Conservation (phyloP, 495 filamentous ascomycete species). For the Penicillium coprophilum region DNA sequence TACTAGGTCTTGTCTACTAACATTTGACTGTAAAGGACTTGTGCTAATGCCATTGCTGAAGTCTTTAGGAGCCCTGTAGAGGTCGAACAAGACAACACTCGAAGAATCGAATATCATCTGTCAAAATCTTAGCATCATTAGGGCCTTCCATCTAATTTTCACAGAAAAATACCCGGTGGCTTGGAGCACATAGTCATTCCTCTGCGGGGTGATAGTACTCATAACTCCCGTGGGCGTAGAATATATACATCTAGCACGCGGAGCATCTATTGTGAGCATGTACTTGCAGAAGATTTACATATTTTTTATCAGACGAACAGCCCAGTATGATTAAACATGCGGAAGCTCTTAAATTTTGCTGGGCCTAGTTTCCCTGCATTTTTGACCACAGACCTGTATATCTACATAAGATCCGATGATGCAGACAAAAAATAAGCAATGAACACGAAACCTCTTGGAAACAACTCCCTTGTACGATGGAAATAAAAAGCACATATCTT, state of each 20-base stretch:
- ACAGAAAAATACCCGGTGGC: neutral
- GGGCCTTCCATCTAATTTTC: too few species aligned
- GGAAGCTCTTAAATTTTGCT: constrained; percentile 11
- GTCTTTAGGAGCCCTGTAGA: neutral
- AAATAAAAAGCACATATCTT: constrained; percentile 30
- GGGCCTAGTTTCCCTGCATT: constrained; percentile 15
- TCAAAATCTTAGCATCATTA: neutral
- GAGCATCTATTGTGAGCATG: neutral
- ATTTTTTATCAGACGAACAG: neutral
- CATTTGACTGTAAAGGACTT: neutral
- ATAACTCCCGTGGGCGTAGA: neutral
- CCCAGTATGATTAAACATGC: constrained; percentile 2
- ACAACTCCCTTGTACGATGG: constrained; percentile 42
- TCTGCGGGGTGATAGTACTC: neutral
- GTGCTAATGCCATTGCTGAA: neutral
- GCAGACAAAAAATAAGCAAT: constrained; percentile 26
- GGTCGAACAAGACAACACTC: neutral
- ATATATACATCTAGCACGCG: neutral
- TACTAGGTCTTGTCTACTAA: neutral
- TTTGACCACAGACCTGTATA: constrained; percentile 25
- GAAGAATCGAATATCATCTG: neutral
- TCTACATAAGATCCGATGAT: constrained; percentile 37
- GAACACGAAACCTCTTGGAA: constrained; percentile 33
- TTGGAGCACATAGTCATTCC: neutral
- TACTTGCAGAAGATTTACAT: neutral